A percentile compares a stretch with the other conserved stretches of the same genome.
phyloP scores from a whole-genome alignment of 1,139 yeast species.

The Suhomyces ambrosiae region DNA sequence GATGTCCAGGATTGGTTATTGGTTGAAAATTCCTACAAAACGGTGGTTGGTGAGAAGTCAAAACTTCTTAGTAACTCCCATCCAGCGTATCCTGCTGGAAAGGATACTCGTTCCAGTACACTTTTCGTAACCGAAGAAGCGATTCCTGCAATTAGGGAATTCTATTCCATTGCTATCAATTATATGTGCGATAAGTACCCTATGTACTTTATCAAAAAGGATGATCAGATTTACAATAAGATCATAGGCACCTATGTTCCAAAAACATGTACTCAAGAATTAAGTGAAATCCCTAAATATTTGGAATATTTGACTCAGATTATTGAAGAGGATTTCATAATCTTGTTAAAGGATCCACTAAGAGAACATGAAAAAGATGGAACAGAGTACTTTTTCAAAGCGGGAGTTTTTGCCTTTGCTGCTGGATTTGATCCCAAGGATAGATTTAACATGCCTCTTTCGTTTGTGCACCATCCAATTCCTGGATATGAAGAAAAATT shows the following conservation, averaged over 20 bases:
- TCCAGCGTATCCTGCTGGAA: slow-evolving; percentile 36
- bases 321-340: slow-evolving; percentile 69
- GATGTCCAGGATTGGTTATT: slow-evolving; percentile 65
- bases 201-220: slow-evolving; percentile 45
- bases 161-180: slow-evolving; percentile 50
- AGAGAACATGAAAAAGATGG: slow-evolving; percentile 42
- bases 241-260: slow-evolving; percentile 48
- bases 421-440: slow-evolving; percentile 71
- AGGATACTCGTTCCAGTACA: slow-evolving; percentile 32
- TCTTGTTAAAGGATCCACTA: slow-evolving; percentile 53
- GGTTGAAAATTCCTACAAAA: slow-evolving; percentile 63
- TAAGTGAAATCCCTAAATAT: slow-evolving; percentile 30
- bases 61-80: slow-evolving; percentile 41
- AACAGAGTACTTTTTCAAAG: slow-evolving; percentile 63
- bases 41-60: slow-evolving; percentile 46
- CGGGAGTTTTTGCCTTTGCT: slow-evolving; percentile 69
- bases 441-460: slow-evolving; percentile 56
- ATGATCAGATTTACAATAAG: slow-evolving; percentile 38
- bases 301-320: slow-evolving; percentile 47
- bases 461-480: slow-evolving; percentile 61
- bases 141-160: slow-evolving; percentile 54
- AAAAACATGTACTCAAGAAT: slow-evolving; percentile 11
- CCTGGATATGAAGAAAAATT: slow-evolving; percentile 60
- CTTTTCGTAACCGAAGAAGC: slow-evolving; percentile 45
- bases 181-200: slow-evolving; percentile 63